A percentile compares a stretch with the other conserved stretches of the same genome.
These are phyloP conservation scores for Eutypa lata DNA, from an alignment of 2,329 filamentous ascomycete species.

Conservation along the genomic window DNA sequence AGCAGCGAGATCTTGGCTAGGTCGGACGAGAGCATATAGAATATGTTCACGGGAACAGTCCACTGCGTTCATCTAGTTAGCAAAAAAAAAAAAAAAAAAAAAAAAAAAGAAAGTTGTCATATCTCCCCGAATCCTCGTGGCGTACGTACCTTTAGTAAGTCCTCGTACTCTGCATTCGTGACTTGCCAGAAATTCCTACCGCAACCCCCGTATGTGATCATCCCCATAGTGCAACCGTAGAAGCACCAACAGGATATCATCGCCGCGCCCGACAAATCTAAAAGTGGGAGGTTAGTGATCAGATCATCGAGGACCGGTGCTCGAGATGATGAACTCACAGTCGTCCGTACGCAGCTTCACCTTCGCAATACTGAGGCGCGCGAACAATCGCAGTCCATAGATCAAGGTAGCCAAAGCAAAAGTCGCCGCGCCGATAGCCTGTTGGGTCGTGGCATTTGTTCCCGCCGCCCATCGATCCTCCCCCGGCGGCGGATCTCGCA, in stretches of 20 bases:
- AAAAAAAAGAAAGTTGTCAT: no score
- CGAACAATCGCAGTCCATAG: background rate
- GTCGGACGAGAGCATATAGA: background rate
- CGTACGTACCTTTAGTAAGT: constrained; percentile 2
- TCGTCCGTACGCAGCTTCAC: background rate
- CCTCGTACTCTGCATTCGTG: background rate
- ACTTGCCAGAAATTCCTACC: background rate
- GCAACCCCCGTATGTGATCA: background rate
- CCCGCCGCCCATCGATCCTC: background rate
- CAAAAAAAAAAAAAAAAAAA: background rate
- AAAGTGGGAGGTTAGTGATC: no score
- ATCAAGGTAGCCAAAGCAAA: background rate
- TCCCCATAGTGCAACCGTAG: background rate
- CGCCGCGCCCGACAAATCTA: background rate
- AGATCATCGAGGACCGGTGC: no score
- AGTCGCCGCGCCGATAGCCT: background rate
- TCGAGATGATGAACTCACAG: no score
- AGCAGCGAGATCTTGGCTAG: constrained; percentile 7
- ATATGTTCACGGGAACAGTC: background rate
- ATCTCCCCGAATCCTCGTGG: no score
- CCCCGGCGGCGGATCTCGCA: constrained; percentile 1
- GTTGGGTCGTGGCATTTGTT: background rate
- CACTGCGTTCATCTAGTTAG: background rate
- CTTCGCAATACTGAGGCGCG: background rate
- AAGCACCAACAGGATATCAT: background rate